Percentiles rank a stretch among this genome's conserved stretches.
Evolutionary conservation across 2,329 filamentous ascomycete genomes (phyloP).

Genomic region (Aphanocladium album): DNA sequence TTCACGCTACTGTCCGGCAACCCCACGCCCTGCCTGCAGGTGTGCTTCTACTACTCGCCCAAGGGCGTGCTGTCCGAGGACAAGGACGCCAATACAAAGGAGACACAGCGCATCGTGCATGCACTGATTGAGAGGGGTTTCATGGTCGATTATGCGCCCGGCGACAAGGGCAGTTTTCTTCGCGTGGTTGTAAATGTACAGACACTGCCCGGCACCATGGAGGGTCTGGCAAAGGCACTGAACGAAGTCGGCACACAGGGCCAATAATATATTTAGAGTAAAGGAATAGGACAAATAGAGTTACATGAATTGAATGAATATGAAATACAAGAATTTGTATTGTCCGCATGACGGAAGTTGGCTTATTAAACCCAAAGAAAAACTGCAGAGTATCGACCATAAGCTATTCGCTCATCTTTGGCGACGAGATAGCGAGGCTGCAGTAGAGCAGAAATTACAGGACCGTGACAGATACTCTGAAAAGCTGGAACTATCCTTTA

Average conservation of each 20-base stretch:
- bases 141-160: slow-evolving; percentile 59
- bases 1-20: slow-evolving; percentile 70
- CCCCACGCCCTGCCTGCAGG: slow-evolving; percentile 82
- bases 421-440: too few relatives aligned
- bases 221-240: slow-evolving; percentile 50
- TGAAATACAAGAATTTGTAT: too few relatives aligned
- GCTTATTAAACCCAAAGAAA: too few relatives aligned
- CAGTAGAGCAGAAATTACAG: too few relatives aligned
- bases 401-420: too few relatives aligned
- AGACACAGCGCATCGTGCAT: slow-evolving; percentile 44
- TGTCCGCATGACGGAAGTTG: too few relatives aligned
- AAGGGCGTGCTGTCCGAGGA: slow-evolving; percentile 41
- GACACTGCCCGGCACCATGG: slow-evolving; percentile 47
- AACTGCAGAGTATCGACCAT: too few relatives aligned
- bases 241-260: slow-evolving; percentile 35
- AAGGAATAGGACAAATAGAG: not conserved
- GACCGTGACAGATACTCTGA: too few relatives aligned
- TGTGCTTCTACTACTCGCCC: slow-evolving; percentile 85
- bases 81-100: slow-evolving; percentile 41
- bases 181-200: slow-evolving; percentile 56
- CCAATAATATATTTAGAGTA: not conserved
- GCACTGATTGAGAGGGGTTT: slow-evolving; percentile 47
- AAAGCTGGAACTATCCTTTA: too few relatives aligned
- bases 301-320: not conserved
- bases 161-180: slow-evolving; percentile 51